Percentiles rank a stretch among this genome's conserved stretches.
phyloP scores from a whole-genome alignment of 2,329 filamentous ascomycete species.

The Achaetomium macrosporum region DNA sequence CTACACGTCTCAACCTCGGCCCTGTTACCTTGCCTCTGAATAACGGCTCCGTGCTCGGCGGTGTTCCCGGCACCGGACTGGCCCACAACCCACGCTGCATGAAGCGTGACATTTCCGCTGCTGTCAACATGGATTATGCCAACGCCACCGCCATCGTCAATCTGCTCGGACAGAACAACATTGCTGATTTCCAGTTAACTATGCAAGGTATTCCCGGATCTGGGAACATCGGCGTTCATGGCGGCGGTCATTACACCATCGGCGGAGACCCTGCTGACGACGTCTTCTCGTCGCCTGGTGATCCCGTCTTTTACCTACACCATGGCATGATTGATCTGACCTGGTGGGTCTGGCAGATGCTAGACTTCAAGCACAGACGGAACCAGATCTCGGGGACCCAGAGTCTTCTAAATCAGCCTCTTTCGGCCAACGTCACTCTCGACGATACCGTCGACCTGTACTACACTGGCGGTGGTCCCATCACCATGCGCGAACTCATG shows the following conservation, averaged over 20 bases:
- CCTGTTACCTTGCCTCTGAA: conserved; percentile 30
- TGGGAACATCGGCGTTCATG: conserved; percentile 24
- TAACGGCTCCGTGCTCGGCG: conserved; percentile 6
- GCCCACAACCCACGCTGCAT: conserved; percentile 33
- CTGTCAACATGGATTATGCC: conserved; percentile 15
- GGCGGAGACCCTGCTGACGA: conserved; percentile 30
- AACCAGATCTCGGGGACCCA: conserved; percentile 7
- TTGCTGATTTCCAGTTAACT: conserved; percentile 13
- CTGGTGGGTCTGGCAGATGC: conserved; percentile 18
- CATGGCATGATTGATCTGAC: conserved; percentile 17
- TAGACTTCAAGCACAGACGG: not conserved
- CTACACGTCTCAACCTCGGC: conserved; percentile 37
- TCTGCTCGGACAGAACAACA: conserved; percentile 3
- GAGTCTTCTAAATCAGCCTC: conserved; percentile 12
- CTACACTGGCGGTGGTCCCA: conserved; percentile 1
- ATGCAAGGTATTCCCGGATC: conserved; percentile 16
- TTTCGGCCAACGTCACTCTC: conserved; percentile 8
- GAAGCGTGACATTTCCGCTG: conserved; percentile 24
- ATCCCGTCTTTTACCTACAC: conserved; percentile 17
- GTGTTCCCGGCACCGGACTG: conserved; percentile 18
- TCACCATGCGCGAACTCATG: not conserved
- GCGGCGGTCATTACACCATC: conserved; percentile 29
- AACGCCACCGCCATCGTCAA: conserved; percentile 14
- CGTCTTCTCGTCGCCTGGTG: conserved; percentile 20
- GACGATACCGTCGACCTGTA: conserved; percentile 10